Percentiles rank a stretch among this genome's conserved stretches.
These are phyloP conservation scores for Talaromyces adpressus DNA, from an alignment of 495 filamentous ascomycete species.

Conservation along the genomic window DNA sequence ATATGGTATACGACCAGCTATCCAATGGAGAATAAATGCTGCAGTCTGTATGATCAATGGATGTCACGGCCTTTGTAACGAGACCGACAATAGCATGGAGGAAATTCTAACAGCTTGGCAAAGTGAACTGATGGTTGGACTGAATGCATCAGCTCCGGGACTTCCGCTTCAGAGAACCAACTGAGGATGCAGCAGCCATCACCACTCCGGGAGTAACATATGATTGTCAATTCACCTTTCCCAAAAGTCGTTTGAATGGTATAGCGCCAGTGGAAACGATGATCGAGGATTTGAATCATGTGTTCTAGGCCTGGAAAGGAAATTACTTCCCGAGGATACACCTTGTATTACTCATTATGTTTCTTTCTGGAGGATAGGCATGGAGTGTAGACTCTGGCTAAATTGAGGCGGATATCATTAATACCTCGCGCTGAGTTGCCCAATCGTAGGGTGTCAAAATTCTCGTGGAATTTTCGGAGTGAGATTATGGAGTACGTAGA, in stretches of 20 bases:
- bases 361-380: not conserved
- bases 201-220: not conserved
- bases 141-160: not conserved
- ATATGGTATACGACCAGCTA: not conserved
- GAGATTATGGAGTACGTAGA: not conserved
- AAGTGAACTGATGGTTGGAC: not conserved
- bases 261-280: not conserved
- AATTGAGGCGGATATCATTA: not conserved
- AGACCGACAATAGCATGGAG: not conserved
- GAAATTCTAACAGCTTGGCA: not conserved
- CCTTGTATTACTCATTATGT: not conserved
- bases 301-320: not conserved
- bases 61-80: not conserved
- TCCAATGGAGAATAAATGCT: not conserved
- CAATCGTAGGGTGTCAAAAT: not conserved
- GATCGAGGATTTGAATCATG: slow-evolving; percentile 14
- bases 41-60: not conserved
- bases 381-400: not conserved
- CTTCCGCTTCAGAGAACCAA: not conserved
- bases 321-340: not conserved
- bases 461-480: not conserved
- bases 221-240: not conserved
- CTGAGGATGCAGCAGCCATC: not conserved
- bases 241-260: not conserved
- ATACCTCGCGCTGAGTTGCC: not conserved